phyloP scores from a whole-genome alignment of 2,329 filamentous ascomycete species.

The Phoma sp. region DNA sequence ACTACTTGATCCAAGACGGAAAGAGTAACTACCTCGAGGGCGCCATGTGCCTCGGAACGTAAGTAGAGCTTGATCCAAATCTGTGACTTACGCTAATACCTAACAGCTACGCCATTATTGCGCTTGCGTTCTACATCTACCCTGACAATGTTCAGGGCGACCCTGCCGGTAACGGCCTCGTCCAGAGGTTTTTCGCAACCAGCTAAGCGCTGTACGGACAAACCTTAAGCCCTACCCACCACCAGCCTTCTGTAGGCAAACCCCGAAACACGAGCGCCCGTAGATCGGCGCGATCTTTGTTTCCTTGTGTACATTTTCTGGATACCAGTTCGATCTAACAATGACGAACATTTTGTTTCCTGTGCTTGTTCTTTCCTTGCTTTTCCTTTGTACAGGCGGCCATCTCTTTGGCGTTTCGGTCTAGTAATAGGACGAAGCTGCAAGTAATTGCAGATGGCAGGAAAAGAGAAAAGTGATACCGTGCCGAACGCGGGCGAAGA shows the following conservation, averaged over 20 bases:
- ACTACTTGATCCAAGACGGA: conserved; percentile 85
- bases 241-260: not conserved
- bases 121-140: conserved; percentile 67
- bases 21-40: conserved; percentile 89
- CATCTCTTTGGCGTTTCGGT: not conserved
- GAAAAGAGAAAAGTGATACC: not conserved
- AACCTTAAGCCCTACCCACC: not conserved
- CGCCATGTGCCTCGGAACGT: conserved; percentile 62
- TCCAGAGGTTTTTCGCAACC: conserved; percentile 38
- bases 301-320: conserved; percentile 11
- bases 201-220: conserved; percentile 10
- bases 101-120: conserved; percentile 64
- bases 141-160: conserved; percentile 58
- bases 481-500: not conserved
- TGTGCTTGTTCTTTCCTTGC: conserved; percentile 1
- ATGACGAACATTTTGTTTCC: not conserved
- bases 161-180: conserved; percentile 34
- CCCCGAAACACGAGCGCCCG: not conserved
- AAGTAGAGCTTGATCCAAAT: conserved; percentile 23
- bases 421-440: not conserved
- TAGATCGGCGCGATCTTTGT: not conserved
- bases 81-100: conserved; percentile 9
- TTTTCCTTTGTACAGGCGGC: conserved; percentile 6
- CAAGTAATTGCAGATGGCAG: not conserved
- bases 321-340: conserved; percentile 1